Base-by-base conservation (phyloP, 257 asterid species). In the Lantana camara region DNA sequence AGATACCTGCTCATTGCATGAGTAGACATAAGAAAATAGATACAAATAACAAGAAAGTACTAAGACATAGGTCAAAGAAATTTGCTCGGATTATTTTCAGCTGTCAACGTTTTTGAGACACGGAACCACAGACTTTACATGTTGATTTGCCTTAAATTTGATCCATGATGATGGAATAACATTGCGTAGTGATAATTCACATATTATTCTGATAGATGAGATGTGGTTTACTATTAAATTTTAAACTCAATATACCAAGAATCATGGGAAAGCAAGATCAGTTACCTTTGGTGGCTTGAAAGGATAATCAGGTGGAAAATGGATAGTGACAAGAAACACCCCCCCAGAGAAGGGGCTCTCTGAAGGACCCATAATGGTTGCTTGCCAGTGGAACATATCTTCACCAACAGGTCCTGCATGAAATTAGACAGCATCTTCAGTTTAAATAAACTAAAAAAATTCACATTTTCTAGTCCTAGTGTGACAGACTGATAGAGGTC, bases 321-420 rank as follows among this genome's bases (percentile, higher is more conserved):
- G 90, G 66, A 86, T 83, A 16, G 86, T 76, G 38, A 81, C 86
- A 44, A 81, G 78, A 71, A 86, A 86, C 27, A 86, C 81, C 16
- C 90, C 95, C 27, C 95, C 95, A 40, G 90, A 30, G 35, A 86
- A 86, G 1, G 95, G 95, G 78, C 95, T 83, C 27, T 83, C 95
- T 0, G 85, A 53, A 27, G 95, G 95, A 50, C 90, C 90, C 95
- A 86, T 86, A 52, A 86, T 86, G 19, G 95, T 86, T 44, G 95
- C 95, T 68, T 86, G 88, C 90, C 90, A 86, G 35, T 83, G 88
- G 74, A 86, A 86, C 88, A 86, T 83, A 64, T 86, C 95, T 53
- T 79, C 82, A 14, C 86, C 95, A 54, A 81, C 88, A 42, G 91
- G 90, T 21, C 95, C 95, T 86, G 65, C 54, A 73, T 32, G 9